Conservation (phyloP, 371 early-diverging fungal genomes). For the Cokeromyces recurvatus region DNA sequence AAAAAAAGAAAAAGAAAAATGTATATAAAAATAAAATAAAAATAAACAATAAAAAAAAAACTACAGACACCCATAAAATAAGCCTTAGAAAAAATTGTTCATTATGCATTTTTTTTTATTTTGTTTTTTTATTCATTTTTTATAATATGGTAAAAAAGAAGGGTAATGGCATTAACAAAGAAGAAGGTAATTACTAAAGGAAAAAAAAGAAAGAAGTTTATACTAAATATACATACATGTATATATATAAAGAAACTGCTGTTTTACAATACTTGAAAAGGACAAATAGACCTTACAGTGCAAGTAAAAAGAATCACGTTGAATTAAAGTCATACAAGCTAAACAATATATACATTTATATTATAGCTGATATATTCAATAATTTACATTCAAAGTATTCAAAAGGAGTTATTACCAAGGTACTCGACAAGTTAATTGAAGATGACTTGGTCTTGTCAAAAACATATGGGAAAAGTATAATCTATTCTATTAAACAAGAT, state of each 20-base stretch:
- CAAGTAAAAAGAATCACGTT: no score
- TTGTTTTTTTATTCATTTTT: no score
- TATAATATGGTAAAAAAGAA: constrained; percentile 18
- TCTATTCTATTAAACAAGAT: constrained; percentile 16
- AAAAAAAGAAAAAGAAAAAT: no score
- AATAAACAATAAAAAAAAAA: no score
- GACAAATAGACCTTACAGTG: constrained; percentile 21
- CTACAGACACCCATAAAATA: no score
- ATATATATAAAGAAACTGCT: no score
- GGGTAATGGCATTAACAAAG: background rate
- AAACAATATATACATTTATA: no score
- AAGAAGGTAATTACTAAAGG: constrained; percentile 10
- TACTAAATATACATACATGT: no score
- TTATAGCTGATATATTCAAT: constrained; percentile 22
- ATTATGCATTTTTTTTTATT: no score
- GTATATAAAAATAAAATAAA: no score
- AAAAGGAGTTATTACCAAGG: constrained; percentile 10
- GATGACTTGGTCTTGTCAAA: constrained; percentile 12
- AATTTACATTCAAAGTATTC: constrained; percentile 18
- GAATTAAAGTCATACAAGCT: background rate
- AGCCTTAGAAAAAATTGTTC: no score
- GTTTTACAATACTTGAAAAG: constrained; percentile 18
- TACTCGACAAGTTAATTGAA: constrained; percentile 10
- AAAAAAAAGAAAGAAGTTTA: no score
- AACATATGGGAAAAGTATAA: constrained; percentile 11